A percentile compares a stretch with the other conserved stretches of the same genome.
phyloP scores from a whole-genome alignment of 192 early-diverging fungal genomes.

The Backusella liffmaniae region DNA sequence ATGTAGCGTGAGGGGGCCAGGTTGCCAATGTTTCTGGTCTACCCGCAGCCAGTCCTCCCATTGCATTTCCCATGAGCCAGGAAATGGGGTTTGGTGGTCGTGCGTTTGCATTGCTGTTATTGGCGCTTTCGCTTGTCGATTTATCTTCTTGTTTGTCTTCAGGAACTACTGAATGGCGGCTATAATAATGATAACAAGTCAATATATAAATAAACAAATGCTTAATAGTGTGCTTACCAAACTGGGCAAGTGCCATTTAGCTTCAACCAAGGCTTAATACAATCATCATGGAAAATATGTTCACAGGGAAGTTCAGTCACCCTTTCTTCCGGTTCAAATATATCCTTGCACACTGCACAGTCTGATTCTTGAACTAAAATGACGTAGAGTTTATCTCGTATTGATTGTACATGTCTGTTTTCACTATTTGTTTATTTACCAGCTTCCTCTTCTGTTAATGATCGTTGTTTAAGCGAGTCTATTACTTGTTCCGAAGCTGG shows the following conservation, averaged over 20 bases:
- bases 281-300: conserved; percentile 86
- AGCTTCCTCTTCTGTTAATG: conserved; percentile 50
- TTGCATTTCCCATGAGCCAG: not conserved
- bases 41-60: not conserved
- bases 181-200: not conserved
- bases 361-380: conserved; percentile 60
- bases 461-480: conserved; percentile 53
- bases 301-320: conserved; percentile 76
- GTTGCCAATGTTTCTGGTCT: not conserved
- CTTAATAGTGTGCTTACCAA: conserved; percentile 51
- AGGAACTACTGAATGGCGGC: conserved; percentile 22
- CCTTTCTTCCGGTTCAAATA: conserved; percentile 68
- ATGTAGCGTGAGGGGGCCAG: not conserved
- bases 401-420: not conserved
- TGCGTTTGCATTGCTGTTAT: not conserved
- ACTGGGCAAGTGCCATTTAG: conserved; percentile 94
- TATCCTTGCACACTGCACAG: conserved; percentile 91
- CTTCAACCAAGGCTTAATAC: conserved; percentile 91
- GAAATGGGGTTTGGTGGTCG: not conserved
- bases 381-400: too few relatives aligned
- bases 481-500: conserved; percentile 81
- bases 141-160: conserved; percentile 7
- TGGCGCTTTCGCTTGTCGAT: not conserved
- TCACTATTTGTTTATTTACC: conserved; percentile 13
- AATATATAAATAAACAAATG: not conserved